Conservation (phyloP, 2,329 filamentous ascomycete genomes). For the Xylaria sp. region DNA sequence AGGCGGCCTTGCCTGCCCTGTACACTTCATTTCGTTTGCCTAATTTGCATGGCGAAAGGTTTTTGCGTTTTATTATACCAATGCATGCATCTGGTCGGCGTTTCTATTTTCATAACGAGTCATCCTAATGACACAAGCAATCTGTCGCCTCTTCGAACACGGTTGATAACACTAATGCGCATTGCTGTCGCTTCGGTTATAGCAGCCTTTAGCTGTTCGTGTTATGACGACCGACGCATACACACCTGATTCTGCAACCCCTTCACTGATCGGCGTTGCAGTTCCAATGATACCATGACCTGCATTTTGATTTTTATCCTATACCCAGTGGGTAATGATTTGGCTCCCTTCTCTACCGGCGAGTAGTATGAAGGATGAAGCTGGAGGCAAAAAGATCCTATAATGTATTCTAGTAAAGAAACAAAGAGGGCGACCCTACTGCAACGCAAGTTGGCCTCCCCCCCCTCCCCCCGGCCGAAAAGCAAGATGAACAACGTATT, state of each 20-base stretch:
- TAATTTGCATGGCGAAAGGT: slow-evolving; percentile 49
- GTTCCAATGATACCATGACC: slow-evolving; percentile 50
- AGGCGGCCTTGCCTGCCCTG: slow-evolving; percentile 43
- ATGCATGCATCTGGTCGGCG: slow-evolving; percentile 49
- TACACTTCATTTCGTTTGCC: slow-evolving; percentile 43
- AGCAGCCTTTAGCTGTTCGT: slow-evolving; percentile 34
- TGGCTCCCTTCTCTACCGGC: slow-evolving; percentile 41
- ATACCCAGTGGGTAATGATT: slow-evolving; percentile 38
- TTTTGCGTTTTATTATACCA: slow-evolving; percentile 48
- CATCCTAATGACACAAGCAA: slow-evolving; percentile 43
- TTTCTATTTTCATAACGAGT: slow-evolving; percentile 46
- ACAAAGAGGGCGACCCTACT: slow-evolving; percentile 45
- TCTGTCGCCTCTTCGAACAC: slow-evolving; percentile 34
- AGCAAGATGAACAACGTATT: slow-evolving; percentile 23
- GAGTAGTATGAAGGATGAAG: slow-evolving; percentile 28
- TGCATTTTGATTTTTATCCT: slow-evolving; percentile 46
- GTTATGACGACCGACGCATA: slow-evolving; percentile 30
- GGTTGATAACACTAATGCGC: slow-evolving; percentile 23
- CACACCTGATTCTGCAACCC: slow-evolving; percentile 41
- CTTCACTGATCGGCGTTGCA: slow-evolving; percentile 47
- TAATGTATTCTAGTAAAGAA: slow-evolving; percentile 46
- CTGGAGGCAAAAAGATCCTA: slow-evolving; percentile 34
- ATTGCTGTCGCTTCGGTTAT: slow-evolving; percentile 32
- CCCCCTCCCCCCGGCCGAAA: slow-evolving; percentile 9
- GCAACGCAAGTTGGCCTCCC: slow-evolving; percentile 35